These are phyloP conservation scores for Diaporthe eres DNA, from an alignment of 2,329 filamentous ascomycete genomes.

Conservation along the genomic window DNA sequence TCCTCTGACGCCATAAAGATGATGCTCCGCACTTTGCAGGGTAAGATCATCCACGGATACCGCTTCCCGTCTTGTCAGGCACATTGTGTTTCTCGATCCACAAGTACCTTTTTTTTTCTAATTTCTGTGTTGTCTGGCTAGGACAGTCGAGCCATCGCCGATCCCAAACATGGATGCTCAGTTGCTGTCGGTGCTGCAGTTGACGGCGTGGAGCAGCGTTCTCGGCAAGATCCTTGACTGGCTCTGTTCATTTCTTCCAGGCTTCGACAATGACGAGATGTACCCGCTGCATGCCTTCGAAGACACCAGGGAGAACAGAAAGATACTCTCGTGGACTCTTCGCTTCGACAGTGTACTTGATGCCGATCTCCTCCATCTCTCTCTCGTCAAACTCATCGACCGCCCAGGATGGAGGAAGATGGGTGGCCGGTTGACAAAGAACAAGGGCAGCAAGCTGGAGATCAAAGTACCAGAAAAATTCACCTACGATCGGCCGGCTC, in stretches of 20 bases:
- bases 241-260: slow-evolving; percentile 17
- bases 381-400: slow-evolving; percentile 23
- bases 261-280: slow-evolving; percentile 16
- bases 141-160: neutral
- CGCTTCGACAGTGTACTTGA: slow-evolving; percentile 20
- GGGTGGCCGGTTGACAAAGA: neutral
- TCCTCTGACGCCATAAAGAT: slow-evolving; percentile 26
- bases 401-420: slow-evolving; percentile 21
- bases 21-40: slow-evolving; percentile 29
- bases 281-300: slow-evolving; percentile 20
- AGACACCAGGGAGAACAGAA: slow-evolving; percentile 8
- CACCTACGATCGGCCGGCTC: neutral
- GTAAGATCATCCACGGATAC: slow-evolving; percentile 3
- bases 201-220: slow-evolving; percentile 23
- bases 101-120: neutral
- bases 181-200: slow-evolving; percentile 13
- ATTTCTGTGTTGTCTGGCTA: neutral
- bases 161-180: slow-evolving; percentile 7
- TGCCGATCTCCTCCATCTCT: slow-evolving; percentile 9
- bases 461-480: slow-evolving; percentile 10
- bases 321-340: slow-evolving; percentile 16
- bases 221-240: slow-evolving; percentile 24
- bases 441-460: neutral
- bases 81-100: neutral
- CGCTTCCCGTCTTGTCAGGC: neutral